Percentiles rank a stretch among this genome's conserved stretches.
phyloP scores from a whole-genome alignment of 208 protist species.

The Wallacemonas rigidus region DNA sequence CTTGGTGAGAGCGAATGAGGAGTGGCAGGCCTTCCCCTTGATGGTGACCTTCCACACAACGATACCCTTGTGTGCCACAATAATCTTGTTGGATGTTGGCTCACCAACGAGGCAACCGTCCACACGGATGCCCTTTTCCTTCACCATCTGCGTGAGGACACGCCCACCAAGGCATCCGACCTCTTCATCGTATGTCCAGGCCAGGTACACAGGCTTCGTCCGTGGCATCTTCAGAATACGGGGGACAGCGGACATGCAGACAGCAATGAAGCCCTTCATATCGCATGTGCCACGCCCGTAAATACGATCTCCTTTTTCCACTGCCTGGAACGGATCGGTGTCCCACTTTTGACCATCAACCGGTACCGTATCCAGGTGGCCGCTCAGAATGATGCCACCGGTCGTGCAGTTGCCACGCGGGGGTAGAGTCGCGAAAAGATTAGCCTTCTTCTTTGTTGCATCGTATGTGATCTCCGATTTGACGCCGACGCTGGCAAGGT shows the following conservation, averaged over 20 bases:
- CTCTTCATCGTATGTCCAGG: conserved; percentile 54
- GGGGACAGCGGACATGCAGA: conserved; percentile 50
- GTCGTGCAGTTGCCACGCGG: conserved; percentile 28
- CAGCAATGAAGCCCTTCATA: conserved; percentile 63
- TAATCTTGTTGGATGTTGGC: conserved; percentile 56
- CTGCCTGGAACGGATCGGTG: conserved; percentile 42
- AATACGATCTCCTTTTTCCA: conserved; percentile 30
- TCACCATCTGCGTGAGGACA: conserved; percentile 39
- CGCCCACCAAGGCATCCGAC: conserved; percentile 48
- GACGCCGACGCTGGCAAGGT: conserved; percentile 30
- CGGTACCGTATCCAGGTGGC: conserved; percentile 51
- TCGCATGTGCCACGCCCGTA: conserved; percentile 62
- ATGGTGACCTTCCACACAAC: conserved; percentile 32
- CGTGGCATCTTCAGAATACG: conserved; percentile 46
- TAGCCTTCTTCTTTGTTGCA: conserved; percentile 41
- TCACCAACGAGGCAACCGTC: conserved; percentile 66
- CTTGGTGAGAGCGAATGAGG: conserved; percentile 40
- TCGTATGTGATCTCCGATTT: conserved; percentile 34
- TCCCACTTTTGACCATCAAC: conserved; percentile 61
- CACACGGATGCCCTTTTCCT: conserved; percentile 31
- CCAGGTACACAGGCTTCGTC: conserved; percentile 46
- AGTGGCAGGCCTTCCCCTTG: conserved; percentile 40
- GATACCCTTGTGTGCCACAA: conserved; percentile 61
- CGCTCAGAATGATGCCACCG: conserved; percentile 56
- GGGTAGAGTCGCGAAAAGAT: conserved; percentile 52